Evolutionary conservation across 202 grass and related monocot genomes (phyloP).

Genomic region (Brachypodium distachyon): DNA sequence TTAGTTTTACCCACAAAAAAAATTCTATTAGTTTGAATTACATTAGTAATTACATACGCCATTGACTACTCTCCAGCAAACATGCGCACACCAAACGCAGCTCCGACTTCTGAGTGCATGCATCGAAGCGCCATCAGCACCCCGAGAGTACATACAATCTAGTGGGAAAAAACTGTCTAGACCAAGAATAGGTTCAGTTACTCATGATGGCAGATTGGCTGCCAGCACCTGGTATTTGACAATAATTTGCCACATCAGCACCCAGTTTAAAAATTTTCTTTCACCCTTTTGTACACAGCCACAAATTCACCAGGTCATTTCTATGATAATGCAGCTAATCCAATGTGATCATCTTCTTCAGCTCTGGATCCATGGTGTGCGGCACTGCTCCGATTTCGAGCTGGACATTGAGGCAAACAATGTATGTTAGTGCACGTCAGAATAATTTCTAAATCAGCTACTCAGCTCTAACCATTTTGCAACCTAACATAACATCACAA

Average conservation of each 20-base stretch:
- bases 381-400: slow-evolving; percentile 43
- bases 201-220: slow-evolving; percentile 9
- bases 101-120: neutral
- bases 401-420: slow-evolving; percentile 33
- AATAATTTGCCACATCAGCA: neutral
- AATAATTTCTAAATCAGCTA: neutral
- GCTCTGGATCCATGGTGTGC: slow-evolving; percentile 37
- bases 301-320: slow-evolving; percentile 8
- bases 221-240: neutral
- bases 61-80: neutral
- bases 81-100: neutral
- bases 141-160: neutral
- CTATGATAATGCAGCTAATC: slow-evolving; percentile 70
- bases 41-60: slow-evolving; percentile 13
- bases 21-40: neutral
- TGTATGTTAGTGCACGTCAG: neutral
- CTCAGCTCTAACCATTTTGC: neutral
- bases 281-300: slow-evolving; percentile 27
- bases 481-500: neutral
- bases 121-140: neutral
- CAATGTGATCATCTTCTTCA: slow-evolving; percentile 74
- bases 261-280: neutral
- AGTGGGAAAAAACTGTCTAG: neutral
- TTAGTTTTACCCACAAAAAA: too few relatives aligned
- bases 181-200: neutral